Percentiles rank a stretch among this genome's conserved stretches.
Evolutionary conservation across 257 asterid genomes (phyloP).

Genomic region (Parsonsia alboflavescens): DNA sequence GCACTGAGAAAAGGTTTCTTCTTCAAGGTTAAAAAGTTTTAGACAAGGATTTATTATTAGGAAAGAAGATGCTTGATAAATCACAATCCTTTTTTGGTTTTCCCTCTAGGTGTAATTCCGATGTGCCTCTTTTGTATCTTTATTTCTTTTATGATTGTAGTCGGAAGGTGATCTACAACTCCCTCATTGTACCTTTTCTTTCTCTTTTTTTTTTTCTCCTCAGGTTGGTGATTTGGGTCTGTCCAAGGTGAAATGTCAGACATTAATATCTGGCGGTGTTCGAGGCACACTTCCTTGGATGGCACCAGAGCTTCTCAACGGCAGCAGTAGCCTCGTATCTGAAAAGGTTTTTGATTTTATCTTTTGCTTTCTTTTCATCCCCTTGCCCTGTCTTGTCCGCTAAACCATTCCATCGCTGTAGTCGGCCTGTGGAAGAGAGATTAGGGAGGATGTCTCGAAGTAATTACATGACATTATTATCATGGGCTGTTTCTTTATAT

Average conservation of each 20-base stretch:
- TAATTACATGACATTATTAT: background rate
- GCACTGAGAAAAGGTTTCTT: background rate
- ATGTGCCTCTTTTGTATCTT: conserved; percentile 3
- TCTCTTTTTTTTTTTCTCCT: background rate
- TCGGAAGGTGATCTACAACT: background rate
- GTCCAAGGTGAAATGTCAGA: conserved; percentile 93
- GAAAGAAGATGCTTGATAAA: background rate
- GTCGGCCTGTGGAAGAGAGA: background rate
- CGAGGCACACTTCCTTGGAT: conserved; percentile 99
- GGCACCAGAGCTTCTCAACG: conserved; percentile 99
- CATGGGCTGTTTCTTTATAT: background rate
- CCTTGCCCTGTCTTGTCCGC: background rate
- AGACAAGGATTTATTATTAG: background rate
- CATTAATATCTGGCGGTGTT: conserved; percentile 95
- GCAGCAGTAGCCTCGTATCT: conserved; percentile 93
- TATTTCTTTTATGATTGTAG: conserved; percentile 5
- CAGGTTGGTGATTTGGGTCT: conserved; percentile 99
- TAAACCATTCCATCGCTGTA: background rate
- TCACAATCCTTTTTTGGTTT: background rate
- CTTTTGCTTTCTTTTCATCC: background rate
- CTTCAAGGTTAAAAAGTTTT: background rate
- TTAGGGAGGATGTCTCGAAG: background rate
- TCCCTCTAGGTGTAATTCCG: background rate
- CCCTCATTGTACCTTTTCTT: conserved; percentile 1
- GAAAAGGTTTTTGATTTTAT: conserved; percentile 59